phyloP scores from a whole-genome alignment of 768 basidiomycete genomes.

The Kwoniella shandongensis region DNA sequence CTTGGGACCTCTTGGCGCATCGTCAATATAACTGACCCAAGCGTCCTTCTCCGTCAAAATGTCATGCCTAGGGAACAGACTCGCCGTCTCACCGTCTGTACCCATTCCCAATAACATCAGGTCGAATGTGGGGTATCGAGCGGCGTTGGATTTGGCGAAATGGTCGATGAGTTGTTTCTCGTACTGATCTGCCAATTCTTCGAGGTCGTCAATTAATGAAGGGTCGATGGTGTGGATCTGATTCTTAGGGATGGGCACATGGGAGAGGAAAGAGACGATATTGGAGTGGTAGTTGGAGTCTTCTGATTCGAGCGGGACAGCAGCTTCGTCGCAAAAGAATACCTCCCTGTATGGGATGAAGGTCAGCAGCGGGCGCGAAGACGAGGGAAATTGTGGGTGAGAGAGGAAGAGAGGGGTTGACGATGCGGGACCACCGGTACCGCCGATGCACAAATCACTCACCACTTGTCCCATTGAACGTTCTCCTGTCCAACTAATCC shows the following conservation, averaged over 20 bases:
- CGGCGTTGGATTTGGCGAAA: constrained; percentile 90
- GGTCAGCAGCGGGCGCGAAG: background rate
- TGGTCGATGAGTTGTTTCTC: constrained; percentile 72
- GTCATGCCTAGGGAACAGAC: constrained; percentile 90
- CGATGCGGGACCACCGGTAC: background rate
- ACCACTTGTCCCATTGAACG: constrained; percentile 95
- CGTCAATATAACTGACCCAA: constrained; percentile 91
- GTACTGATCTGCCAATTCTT: constrained; percentile 57
- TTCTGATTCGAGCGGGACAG: constrained; percentile 83
- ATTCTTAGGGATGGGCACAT: constrained; percentile 71
- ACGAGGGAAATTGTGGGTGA: background rate
- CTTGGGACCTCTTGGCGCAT: constrained; percentile 92
- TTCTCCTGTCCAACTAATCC: constrained; percentile 66
- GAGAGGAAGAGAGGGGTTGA: background rate
- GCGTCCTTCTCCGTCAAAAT: constrained; percentile 79
- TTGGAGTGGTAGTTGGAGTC: constrained; percentile 91
- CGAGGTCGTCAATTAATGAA: constrained; percentile 59
- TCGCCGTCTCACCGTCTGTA: constrained; percentile 93
- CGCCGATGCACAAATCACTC: constrained; percentile 33
- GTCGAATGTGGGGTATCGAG: constrained; percentile 96
- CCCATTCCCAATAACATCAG: constrained; percentile 95
- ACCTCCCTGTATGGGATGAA: constrained; percentile 70
- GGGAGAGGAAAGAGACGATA: constrained; percentile 70
- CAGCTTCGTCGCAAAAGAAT: constrained; percentile 95
- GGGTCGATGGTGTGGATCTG: constrained; percentile 85